These are phyloP conservation scores for Blastocystis sp. DNA, from an alignment of 352 stramenopile species.

Conservation along the genomic window DNA sequence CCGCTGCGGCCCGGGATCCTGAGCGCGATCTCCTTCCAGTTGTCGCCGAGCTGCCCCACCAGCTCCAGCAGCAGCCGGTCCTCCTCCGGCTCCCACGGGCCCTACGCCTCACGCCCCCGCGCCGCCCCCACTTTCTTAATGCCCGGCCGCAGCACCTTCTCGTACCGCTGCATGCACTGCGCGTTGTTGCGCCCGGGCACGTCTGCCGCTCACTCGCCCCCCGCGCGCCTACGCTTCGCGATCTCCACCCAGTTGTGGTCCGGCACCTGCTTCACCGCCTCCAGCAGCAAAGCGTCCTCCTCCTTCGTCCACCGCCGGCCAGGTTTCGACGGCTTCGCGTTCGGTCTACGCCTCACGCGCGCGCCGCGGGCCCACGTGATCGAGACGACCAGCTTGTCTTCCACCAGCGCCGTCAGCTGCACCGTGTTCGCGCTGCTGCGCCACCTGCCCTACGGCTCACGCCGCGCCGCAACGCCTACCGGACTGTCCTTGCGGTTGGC, in stretches of 20 bases:
- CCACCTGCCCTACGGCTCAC: no score
- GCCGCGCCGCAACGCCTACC: no score
- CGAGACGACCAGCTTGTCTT: no score
- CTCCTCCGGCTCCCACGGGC: slow-evolving; percentile 39
- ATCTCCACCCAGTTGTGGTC: slow-evolving; percentile 35
- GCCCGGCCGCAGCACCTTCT: slow-evolving; percentile 36
- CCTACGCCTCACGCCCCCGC: no score
- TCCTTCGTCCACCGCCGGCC: slow-evolving; percentile 25
- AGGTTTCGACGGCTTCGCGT: slow-evolving; percentile 7
- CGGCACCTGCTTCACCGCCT: slow-evolving; percentile 5
- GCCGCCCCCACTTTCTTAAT: no score
- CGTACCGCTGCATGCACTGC: slow-evolving; percentile 54
- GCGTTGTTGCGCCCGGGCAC: slow-evolving; percentile 36
- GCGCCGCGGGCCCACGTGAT: no score
- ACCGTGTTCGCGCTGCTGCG: no score
- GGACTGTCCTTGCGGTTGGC: no score
- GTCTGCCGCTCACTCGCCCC: not conserved
- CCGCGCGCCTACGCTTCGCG: slow-evolving; percentile 6
- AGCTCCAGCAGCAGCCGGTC: slow-evolving; percentile 20
- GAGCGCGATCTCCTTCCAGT: slow-evolving; percentile 79
- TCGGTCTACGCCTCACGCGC: not conserved
- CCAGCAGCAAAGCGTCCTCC: slow-evolving; percentile 12
- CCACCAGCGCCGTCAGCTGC: no score
- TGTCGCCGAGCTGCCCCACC: slow-evolving; percentile 74
- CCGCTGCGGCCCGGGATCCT: slow-evolving; percentile 71